Conservation (phyloP, 2,329 filamentous ascomycete species). For the Penicillium sp. region DNA sequence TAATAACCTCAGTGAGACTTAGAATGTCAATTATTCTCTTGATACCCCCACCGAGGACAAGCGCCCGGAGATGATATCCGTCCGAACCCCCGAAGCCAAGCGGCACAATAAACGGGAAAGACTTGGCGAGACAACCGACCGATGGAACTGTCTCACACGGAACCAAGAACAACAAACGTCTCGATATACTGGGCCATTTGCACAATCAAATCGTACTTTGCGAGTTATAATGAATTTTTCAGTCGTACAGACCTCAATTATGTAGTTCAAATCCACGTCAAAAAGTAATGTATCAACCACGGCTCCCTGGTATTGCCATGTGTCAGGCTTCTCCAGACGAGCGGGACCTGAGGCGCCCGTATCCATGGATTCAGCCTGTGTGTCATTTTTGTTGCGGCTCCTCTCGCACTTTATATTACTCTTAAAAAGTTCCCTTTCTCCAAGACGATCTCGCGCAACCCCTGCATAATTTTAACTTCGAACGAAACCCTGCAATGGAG, state of each 20-base stretch:
- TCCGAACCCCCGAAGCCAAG: not conserved
- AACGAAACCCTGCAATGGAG: not conserved
- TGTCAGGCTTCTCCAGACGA: not conserved
- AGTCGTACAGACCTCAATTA: not conserved
- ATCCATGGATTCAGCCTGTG: not conserved
- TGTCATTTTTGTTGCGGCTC: not conserved
- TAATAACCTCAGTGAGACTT: too few species aligned
- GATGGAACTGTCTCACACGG: not conserved
- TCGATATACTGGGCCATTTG: not conserved
- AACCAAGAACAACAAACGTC: not conserved
- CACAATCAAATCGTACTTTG: not conserved
- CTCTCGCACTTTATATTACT: not conserved
- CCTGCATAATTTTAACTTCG: not conserved
- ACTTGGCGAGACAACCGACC: not conserved
- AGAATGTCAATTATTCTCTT: too few species aligned
- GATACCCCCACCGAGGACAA: not conserved
- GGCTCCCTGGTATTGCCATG: not conserved
- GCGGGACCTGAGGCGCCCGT: not conserved
- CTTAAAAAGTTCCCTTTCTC: not conserved
- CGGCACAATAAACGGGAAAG: not conserved
- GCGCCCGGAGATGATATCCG: not conserved
- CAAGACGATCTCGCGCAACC: not conserved
- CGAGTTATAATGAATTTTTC: not conserved
- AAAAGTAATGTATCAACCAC: not conserved
- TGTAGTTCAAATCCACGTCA: not conserved